Percentiles rank a stretch among this genome's conserved stretches.
Evolutionary conservation across 1,284 basidiomycete species (phyloP).

Genomic region (Pseudozyma hubeiensis): DNA sequence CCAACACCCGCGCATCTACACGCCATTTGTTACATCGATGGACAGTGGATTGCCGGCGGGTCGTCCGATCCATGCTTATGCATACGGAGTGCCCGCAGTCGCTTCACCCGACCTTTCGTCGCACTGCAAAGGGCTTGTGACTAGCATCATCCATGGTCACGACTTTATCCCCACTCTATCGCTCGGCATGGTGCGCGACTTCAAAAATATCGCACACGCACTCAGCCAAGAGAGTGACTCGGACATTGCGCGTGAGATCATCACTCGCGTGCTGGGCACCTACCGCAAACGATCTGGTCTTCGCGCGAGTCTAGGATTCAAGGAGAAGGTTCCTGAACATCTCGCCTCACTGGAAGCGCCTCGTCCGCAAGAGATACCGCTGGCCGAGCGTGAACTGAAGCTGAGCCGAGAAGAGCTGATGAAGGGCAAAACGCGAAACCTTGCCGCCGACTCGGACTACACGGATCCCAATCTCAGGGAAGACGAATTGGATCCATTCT

Average conservation of each 20-base stretch:
- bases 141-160: constrained; percentile 70
- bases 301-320: constrained; percentile 15
- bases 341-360: constrained; percentile 29
- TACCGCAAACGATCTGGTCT: constrained; percentile 57
- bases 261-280: constrained; percentile 69
- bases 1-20: constrained; percentile 69
- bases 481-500: constrained; percentile 44
- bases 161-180: constrained; percentile 70
- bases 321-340: constrained; percentile 22
- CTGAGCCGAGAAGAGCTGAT: constrained; percentile 48
- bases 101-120: constrained; percentile 70
- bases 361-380: constrained; percentile 44
- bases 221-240: constrained; percentile 53
- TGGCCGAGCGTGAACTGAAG: constrained; percentile 39
- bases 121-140: constrained; percentile 71
- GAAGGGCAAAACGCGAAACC: constrained; percentile 54
- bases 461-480: constrained; percentile 47
- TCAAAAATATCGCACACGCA: constrained; percentile 70
- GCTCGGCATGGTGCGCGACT: constrained; percentile 71
- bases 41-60: constrained; percentile 71
- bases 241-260: constrained; percentile 71
- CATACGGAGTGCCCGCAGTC: constrained; percentile 65
- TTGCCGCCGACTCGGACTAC: constrained; percentile 51
- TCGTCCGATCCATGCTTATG: constrained; percentile 71
- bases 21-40: constrained; percentile 71